Conservation (phyloP, 192 early-diverging fungal species). For the Rhizoclosmatium globosum region DNA sequence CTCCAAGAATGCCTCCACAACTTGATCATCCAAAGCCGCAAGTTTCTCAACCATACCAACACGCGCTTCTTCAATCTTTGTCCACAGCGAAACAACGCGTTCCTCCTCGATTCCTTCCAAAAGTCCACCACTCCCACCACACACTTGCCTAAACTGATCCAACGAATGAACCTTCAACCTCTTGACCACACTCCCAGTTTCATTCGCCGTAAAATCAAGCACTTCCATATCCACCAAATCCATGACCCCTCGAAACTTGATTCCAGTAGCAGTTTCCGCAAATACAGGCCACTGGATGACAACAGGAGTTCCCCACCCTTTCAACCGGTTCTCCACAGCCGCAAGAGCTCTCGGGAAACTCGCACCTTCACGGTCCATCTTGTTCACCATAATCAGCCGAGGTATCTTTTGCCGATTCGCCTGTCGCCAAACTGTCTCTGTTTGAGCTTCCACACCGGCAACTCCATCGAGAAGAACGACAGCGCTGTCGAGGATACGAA, state of each 20-base stretch:
- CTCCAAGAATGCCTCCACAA: conserved; percentile 85
- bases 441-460: conserved; percentile 96
- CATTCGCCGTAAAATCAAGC: conserved; percentile 65
- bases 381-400: conserved; percentile 92
- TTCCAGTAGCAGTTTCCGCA: conserved; percentile 51
- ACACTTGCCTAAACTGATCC: background rate
- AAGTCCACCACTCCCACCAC: background rate
- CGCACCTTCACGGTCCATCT: conserved; percentile 91
- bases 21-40: conserved; percentile 80
- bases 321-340: conserved; percentile 44
- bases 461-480: conserved; percentile 94
- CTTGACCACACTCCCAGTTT: conserved; percentile 52
- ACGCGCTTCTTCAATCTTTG: conserved; percentile 60
- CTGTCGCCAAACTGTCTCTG: conserved; percentile 63
- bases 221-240: conserved; percentile 81
- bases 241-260: conserved; percentile 66
- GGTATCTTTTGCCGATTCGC: conserved; percentile 62
- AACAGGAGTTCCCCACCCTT: conserved; percentile 66
- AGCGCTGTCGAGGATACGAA: conserved; percentile 94
- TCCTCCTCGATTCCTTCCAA: background rate
- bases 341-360: conserved; percentile 64
- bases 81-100: conserved; percentile 22
- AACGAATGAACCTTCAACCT: background rate
- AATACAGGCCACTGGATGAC: conserved; percentile 78
- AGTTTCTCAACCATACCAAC: conserved; percentile 81